Percentiles rank a stretch among this genome's conserved stretches.
Evolutionary conservation across 75 land plant genomes (phyloP).

Genomic region (Ceratopteris richardii): DNA sequence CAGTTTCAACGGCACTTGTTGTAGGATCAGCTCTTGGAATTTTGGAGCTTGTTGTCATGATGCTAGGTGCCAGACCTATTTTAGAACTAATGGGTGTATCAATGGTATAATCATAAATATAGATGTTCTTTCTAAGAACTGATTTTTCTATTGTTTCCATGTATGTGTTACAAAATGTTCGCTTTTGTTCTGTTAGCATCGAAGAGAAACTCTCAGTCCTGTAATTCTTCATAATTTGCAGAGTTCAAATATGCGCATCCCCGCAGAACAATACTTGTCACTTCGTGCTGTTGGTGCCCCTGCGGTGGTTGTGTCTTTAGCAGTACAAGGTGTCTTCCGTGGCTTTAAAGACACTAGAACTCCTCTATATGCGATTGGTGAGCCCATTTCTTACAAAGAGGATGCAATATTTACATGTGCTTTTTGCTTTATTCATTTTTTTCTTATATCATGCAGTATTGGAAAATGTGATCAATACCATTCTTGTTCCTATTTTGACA

Average conservation of each 20-base stretch:
- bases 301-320: conserved; percentile 82
- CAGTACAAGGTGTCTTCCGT: conserved; percentile 84
- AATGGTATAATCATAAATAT: conserved; percentile 23
- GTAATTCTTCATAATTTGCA: conserved; percentile 12
- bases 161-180: background rate
- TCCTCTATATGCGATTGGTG: conserved; percentile 82
- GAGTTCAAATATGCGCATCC: conserved; percentile 68
- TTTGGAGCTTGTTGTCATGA: conserved; percentile 50
- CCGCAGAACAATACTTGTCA: conserved; percentile 63
- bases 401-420: background rate
- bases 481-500: conserved; percentile 79
- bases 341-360: conserved; percentile 91
- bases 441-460: conserved; percentile 32
- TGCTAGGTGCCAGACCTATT: conserved; percentile 48
- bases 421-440: background rate
- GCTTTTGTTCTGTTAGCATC: background rate
- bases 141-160: background rate
- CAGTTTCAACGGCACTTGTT: conserved; percentile 69
- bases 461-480: conserved; percentile 59
- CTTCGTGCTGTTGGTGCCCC: conserved; percentile 86
- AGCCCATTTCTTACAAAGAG: conserved; percentile 2
- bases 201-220: background rate
- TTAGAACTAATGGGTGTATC: conserved; percentile 73
- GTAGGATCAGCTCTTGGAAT: conserved; percentile 62
- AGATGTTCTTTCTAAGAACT: background rate